phyloP scores from a whole-genome alignment of 257 asterid genomes.

The Solanum chmielewskii region DNA sequence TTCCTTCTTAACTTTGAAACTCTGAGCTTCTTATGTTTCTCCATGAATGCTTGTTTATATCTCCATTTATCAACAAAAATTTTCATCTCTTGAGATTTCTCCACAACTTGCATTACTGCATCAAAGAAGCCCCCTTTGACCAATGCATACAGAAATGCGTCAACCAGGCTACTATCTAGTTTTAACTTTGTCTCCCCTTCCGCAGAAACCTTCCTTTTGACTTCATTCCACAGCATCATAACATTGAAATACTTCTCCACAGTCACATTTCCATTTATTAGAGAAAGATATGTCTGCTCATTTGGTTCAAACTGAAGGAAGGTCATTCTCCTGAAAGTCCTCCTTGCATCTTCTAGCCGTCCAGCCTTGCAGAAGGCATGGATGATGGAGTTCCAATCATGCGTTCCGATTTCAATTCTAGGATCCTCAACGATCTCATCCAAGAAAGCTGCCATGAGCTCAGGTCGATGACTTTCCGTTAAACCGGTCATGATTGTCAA shows the following conservation, averaged over 20 bases:
- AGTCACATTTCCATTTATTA: slow-evolving; percentile 63
- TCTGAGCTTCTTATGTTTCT: slow-evolving; percentile 80
- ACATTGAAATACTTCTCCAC: slow-evolving; percentile 66
- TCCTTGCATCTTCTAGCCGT: slow-evolving; percentile 64
- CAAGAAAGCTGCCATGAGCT: slow-evolving; percentile 81
- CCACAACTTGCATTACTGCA: slow-evolving; percentile 93
- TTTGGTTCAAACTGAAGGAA: slow-evolving; percentile 82
- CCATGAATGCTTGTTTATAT: slow-evolving; percentile 98
- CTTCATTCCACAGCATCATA: slow-evolving; percentile 92
- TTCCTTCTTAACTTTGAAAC: slow-evolving; percentile 63
- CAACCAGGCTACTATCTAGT: slow-evolving; percentile 52
- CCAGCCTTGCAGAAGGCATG: slow-evolving; percentile 94
- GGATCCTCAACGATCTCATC: slow-evolving; percentile 90
- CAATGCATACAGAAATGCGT: slow-evolving; percentile 75
- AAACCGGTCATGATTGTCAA: slow-evolving; percentile 93
- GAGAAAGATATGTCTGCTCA: slow-evolving; percentile 77
- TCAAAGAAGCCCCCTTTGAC: slow-evolving; percentile 96
- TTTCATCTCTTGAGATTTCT: slow-evolving; percentile 59
- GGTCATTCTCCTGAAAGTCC: slow-evolving; percentile 87
- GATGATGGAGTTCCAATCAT: slow-evolving; percentile 94
- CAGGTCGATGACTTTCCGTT: slow-evolving; percentile 91
- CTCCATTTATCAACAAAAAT: slow-evolving; percentile 92
- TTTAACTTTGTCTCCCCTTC: slow-evolving; percentile 42
- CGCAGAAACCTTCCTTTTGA: slow-evolving; percentile 43
- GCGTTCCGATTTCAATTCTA: slow-evolving; percentile 62